Base-by-base conservation (phyloP, 129 eudicot genomes). In the Chrysanthemum makinoi region DNA sequence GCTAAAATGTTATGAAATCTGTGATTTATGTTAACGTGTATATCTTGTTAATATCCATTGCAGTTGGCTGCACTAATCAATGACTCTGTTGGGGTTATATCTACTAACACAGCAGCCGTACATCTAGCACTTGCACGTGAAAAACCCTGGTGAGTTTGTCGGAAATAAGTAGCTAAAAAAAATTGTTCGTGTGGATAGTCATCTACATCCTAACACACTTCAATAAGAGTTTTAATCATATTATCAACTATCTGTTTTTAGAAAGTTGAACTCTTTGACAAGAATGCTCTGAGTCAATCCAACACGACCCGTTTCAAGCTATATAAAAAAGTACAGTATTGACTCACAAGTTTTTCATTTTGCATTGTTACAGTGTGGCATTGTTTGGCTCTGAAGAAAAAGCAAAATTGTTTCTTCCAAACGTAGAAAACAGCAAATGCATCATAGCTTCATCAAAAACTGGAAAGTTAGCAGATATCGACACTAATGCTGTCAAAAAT, bases 11-110 rank as follows among this genome's bases (percentile, higher is more conserved):
- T 64, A 63, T 65, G 15, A 55, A 74, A 3, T 26, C n/a, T 60
- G 60, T 14, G 10, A 22, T 13, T 14, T 66, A 75, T 13, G n/a
- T n/a, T 46, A 79, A 58, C 61, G 48, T 72, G 48, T 33, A 20
- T 59, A 5, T 54, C 47, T 68, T 59, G 62, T 58, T 63, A 68
- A 61, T 51, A 33, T 58, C 22, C 77, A 64, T 17, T 60, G 56
- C 80, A 92, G 98, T 81, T 92, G 79, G 96, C 95, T 62, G 95
- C 96, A 70, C 83, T 92, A 56, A 87, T 92, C 64, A 89, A 92
- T 35, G 98, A 89, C 79, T 86, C 98, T 15, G 85, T 82, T 30
- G 98, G 96, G 39, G 98, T 92, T 33, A 86, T 92, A 76, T 83
- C 86, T 53, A 89, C 96, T 46, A 92, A 92, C 80, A 92, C 98